These are phyloP conservation scores for Metschnikowia noctiluminum DNA, from an alignment of 805 yeast species.

Conservation along the genomic window DNA sequence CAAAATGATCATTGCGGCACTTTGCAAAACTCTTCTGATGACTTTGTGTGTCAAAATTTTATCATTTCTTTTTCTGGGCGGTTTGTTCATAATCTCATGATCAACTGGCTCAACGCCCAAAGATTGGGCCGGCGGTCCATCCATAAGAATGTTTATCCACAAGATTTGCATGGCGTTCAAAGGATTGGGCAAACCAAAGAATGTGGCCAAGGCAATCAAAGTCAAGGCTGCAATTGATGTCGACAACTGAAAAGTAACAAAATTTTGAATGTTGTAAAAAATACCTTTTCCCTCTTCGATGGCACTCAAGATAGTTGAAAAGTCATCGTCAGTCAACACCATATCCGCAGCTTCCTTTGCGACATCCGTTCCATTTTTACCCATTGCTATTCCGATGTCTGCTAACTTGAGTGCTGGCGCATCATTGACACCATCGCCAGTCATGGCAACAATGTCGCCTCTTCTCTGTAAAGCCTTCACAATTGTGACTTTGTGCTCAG, in stretches of 20 bases:
- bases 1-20: slow-evolving; percentile 70
- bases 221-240: slow-evolving; percentile 95
- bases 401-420: slow-evolving; percentile 98
- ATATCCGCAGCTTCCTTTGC: slow-evolving; percentile 98
- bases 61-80: slow-evolving; percentile 90
- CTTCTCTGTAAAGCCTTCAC: slow-evolving; percentile 85
- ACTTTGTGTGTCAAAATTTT: slow-evolving; percentile 72
- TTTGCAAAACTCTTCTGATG: slow-evolving; percentile 66
- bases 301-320: slow-evolving; percentile 88
- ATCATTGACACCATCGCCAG: slow-evolving; percentile 99
- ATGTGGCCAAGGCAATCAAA: slow-evolving; percentile 80
- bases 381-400: slow-evolving; percentile 94
- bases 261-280: slow-evolving; percentile 91
- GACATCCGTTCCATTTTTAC: slow-evolving; percentile 92
- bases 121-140: slow-evolving; percentile 98
- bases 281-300: slow-evolving; percentile 98
- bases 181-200: slow-evolving; percentile 88
- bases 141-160: slow-evolving; percentile 97
- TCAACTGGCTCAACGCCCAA: slow-evolving; percentile 97
- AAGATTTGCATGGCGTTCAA: slow-evolving; percentile 96
- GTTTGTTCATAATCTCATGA: slow-evolving; percentile 89
- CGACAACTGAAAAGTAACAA: slow-evolving; percentile 90
- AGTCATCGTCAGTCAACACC: slow-evolving; percentile 96
- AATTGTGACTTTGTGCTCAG: slow-evolving; percentile 87
- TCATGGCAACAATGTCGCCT: slow-evolving; percentile 97